A percentile compares a stretch with the other conserved stretches of the same genome.
phyloP scores from a whole-genome alignment of 2,329 filamentous ascomycete genomes.

The Aspergillus amoenus region DNA sequence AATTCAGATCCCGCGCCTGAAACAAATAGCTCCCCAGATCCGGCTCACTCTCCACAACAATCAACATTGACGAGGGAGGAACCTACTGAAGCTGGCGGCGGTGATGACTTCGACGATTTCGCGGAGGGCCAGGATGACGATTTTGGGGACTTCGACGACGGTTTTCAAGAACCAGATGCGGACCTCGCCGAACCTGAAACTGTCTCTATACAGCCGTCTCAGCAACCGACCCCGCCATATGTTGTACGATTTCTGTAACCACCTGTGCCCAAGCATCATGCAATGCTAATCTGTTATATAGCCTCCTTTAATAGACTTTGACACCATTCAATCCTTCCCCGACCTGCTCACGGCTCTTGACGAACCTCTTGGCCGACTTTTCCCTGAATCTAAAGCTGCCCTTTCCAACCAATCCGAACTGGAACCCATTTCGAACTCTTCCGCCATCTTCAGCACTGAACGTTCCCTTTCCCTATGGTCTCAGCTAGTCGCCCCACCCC shows the following conservation, averaged over 20 bases:
- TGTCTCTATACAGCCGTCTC: constrained; percentile 21
- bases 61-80: constrained; percentile 38
- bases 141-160: constrained; percentile 67
- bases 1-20: constrained; percentile 56
- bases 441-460: constrained; percentile 74
- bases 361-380: constrained; percentile 44
- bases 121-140: constrained; percentile 55
- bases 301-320: constrained; percentile 52
- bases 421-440: constrained; percentile 43
- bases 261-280: neutral
- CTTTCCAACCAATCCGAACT: constrained; percentile 32
- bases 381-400: constrained; percentile 41
- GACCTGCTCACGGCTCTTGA: constrained; percentile 42
- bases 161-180: constrained; percentile 56
- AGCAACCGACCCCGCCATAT: constrained; percentile 35
- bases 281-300: constrained; percentile 16
- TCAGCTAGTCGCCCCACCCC: constrained; percentile 90
- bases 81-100: constrained; percentile 63
- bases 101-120: constrained; percentile 58
- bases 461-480: constrained; percentile 92
- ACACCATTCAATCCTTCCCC: constrained; percentile 49
- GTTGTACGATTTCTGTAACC: constrained; percentile 43
- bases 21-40: constrained; percentile 50
- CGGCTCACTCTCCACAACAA: constrained; percentile 42
- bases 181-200: constrained; percentile 27